phyloP scores from a whole-genome alignment of 768 basidiomycete genomes.

The Tulasnella sp. region DNA sequence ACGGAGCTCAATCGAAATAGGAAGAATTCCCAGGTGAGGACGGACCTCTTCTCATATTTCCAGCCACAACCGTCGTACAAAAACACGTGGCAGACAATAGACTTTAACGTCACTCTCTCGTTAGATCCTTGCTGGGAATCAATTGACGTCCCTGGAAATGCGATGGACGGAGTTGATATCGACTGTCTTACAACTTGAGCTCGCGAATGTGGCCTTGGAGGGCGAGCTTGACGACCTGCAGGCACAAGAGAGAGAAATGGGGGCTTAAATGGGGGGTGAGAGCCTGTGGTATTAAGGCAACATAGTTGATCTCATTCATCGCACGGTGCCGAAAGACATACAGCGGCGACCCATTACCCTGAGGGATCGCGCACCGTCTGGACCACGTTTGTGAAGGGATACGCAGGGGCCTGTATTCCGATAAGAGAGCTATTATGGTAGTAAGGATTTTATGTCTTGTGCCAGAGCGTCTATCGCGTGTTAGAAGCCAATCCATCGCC shows the following conservation, averaged over 20 bases:
- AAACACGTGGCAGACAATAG: background rate
- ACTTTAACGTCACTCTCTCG: background rate
- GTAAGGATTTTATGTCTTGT: background rate
- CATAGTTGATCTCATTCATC: too few species aligned
- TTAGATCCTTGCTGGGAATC: constrained; percentile 66
- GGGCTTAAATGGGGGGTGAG: background rate
- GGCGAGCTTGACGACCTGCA: constrained; percentile 45
- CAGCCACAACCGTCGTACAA: background rate
- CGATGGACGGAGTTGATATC: constrained; percentile 92
- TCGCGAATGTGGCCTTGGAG: constrained; percentile 86
- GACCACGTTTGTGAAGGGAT: background rate
- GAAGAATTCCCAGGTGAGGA: constrained; percentile 66
- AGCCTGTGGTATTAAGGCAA: too few species aligned
- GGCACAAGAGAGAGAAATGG: constrained; percentile 18
- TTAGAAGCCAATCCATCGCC: background rate
- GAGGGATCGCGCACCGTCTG: background rate
- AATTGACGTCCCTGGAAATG: constrained; percentile 70
- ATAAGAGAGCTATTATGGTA: background rate
- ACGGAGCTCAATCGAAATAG: constrained; percentile 80
- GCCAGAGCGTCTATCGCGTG: background rate
- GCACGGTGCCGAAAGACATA: too few species aligned
- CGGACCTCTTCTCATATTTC: background rate
- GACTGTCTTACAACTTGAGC: constrained; percentile 82
- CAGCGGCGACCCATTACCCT: background rate
- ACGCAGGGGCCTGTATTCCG: background rate